Conservation (phyloP, 805 yeast genomes). For the Yarrowia sp. region DNA sequence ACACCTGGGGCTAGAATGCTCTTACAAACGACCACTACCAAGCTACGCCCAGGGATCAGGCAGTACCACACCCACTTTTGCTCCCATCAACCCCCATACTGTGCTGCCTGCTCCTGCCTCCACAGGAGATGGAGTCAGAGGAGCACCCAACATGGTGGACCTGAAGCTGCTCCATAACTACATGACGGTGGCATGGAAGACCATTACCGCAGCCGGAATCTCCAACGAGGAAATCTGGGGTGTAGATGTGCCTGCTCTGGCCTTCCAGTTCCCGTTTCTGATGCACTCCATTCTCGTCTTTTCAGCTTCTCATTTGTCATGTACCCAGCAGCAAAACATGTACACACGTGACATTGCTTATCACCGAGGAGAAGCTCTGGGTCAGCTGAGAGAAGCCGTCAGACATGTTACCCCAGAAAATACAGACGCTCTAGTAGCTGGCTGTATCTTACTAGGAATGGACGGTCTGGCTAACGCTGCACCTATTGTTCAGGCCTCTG, state of each 20-base stretch:
- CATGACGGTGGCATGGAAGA: slow-evolving; percentile 76
- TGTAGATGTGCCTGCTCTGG: slow-evolving; percentile 80
- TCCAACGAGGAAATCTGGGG: slow-evolving; percentile 85
- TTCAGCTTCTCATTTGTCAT: slow-evolving; percentile 84
- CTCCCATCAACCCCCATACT: slow-evolving; percentile 3
- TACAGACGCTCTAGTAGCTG: slow-evolving; percentile 84
- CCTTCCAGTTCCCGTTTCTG: slow-evolving; percentile 81
- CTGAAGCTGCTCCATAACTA: slow-evolving; percentile 83
- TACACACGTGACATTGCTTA: slow-evolving; percentile 45
- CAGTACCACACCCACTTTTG: neutral
- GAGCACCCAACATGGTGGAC: slow-evolving; percentile 64
- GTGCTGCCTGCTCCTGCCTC: slow-evolving; percentile 30
- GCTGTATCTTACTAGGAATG: slow-evolving; percentile 84
- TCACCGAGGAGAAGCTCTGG: slow-evolving; percentile 83
- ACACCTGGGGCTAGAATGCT: slow-evolving; percentile 75
- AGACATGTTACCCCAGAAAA: slow-evolving; percentile 77
- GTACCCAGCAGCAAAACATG: slow-evolving; percentile 52
- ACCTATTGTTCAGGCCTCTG: slow-evolving; percentile 48
- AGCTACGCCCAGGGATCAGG: slow-evolving; percentile 8
- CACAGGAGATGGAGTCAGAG: slow-evolving; percentile 37
- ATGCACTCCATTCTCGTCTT: slow-evolving; percentile 92
- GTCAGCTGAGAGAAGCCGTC: slow-evolving; percentile 80
- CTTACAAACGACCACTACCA: slow-evolving; percentile 44
- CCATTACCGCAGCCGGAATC: slow-evolving; percentile 88
- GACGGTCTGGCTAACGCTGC: slow-evolving; percentile 85